phyloP scores from a whole-genome alignment of 2,329 filamentous ascomycete genomes.

The Ceratocystiopsis minuta region DNA sequence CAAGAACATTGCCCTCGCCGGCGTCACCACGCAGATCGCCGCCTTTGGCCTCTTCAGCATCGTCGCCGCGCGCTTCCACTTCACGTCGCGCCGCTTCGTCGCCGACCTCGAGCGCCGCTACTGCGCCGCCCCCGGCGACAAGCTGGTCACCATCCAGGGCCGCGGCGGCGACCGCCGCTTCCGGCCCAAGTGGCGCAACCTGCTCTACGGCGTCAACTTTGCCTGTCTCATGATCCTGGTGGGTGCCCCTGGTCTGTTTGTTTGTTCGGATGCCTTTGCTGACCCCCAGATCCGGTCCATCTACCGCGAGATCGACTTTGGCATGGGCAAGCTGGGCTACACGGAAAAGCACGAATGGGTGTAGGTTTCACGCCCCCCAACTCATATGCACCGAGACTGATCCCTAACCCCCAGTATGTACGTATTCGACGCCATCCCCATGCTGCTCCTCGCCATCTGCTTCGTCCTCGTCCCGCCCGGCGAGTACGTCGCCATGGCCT shows the following conservation, averaged over 20 bases:
- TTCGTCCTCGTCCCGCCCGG: conserved; percentile 16
- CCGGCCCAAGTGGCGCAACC: conserved; percentile 17
- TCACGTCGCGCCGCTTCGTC: conserved; percentile 22
- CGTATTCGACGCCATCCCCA: conserved; percentile 17
- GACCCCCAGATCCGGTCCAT: conserved; percentile 16
- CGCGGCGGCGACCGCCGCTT: conserved; percentile 10
- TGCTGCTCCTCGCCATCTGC: conserved; percentile 12
- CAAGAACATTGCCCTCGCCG: conserved; percentile 20
- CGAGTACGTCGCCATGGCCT: conserved; percentile 16
- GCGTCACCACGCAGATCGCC: conserved; percentile 24
- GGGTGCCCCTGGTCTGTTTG: neutral
- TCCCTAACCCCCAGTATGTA: conserved; percentile 7
- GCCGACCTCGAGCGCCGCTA: conserved; percentile 14
- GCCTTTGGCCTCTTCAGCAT: conserved; percentile 29
- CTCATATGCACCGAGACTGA: no score
- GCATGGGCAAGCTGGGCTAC: conserved; percentile 11
- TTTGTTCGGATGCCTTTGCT: conserved; percentile 6
- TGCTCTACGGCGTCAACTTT: conserved; percentile 17
- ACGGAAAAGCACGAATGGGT: conserved; percentile 14
- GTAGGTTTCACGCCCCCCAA: no score
- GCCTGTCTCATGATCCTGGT: conserved; percentile 16
- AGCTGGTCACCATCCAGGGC: conserved; percentile 12
- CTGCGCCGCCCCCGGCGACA: conserved; percentile 15
- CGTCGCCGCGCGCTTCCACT: conserved; percentile 27
- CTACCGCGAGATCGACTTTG: conserved; percentile 16